These are phyloP conservation scores for Amanita inopinata DNA, from an alignment of 768 basidiomycete genomes.

Conservation along the genomic window DNA sequence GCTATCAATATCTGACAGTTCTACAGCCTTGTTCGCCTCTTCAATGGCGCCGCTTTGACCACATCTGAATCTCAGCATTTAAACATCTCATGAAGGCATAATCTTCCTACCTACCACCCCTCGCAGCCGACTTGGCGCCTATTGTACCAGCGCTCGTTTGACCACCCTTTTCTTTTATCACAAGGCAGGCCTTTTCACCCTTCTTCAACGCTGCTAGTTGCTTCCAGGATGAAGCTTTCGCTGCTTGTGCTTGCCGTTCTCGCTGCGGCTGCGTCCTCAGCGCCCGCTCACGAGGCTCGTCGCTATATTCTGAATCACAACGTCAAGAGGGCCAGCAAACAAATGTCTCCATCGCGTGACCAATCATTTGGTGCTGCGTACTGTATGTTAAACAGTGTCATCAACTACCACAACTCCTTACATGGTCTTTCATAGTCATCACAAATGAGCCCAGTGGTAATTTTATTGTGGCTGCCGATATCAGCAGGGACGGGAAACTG, in stretches of 20 bases:
- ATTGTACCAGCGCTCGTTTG: background rate
- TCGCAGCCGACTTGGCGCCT: background rate
- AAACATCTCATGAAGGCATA: too few species aligned
- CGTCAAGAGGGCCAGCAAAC: background rate
- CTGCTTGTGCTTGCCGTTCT: background rate
- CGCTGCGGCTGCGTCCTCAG: background rate
- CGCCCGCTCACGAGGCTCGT: background rate
- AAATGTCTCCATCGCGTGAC: background rate
- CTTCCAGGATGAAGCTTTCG: background rate
- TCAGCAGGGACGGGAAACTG: slow-evolving; percentile 32
- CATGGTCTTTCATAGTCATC: slow-evolving; percentile 25
- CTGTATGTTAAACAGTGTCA: slow-evolving; percentile 12
- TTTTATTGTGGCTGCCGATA: slow-evolving; percentile 31
- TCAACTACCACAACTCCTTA: background rate
- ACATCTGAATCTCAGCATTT: too few species aligned
- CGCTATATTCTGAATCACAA: too few species aligned
- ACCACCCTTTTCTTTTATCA: background rate
- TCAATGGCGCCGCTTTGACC: too few species aligned
- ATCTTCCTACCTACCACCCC: background rate
- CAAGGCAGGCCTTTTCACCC: background rate
- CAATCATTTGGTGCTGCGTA: slow-evolving; percentile 21
- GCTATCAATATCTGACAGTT: too few species aligned
- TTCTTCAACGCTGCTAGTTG: background rate
- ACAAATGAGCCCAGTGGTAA: slow-evolving; percentile 40
- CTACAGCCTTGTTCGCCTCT: too few species aligned